Conservation (phyloP, 2,329 filamentous ascomycete species). For the Cladosporium phlei region DNA sequence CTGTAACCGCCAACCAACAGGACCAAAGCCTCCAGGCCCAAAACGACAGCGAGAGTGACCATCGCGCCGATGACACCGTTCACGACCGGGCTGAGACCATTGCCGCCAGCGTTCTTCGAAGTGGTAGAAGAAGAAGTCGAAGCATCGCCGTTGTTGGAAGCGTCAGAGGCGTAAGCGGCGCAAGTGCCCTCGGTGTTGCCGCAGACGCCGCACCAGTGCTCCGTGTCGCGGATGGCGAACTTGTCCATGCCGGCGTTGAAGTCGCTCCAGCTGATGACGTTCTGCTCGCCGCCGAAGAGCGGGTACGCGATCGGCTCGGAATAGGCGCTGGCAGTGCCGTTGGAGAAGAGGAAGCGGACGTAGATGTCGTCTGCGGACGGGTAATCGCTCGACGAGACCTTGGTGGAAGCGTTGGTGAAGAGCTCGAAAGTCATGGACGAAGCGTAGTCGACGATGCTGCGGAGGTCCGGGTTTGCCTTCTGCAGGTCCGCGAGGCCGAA, state of each 20-base stretch:
- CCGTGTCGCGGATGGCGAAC: constrained; percentile 61
- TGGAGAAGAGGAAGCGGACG: constrained; percentile 60
- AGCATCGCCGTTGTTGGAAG: constrained; percentile 25
- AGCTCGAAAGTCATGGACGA: constrained; percentile 75
- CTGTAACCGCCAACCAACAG: constrained; percentile 54
- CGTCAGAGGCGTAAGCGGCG: constrained; percentile 40
- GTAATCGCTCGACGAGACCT: constrained; percentile 38
- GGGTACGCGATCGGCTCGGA: constrained; percentile 52
- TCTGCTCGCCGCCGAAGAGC: constrained; percentile 54
- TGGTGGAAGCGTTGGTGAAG: constrained; percentile 47
- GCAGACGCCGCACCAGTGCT: constrained; percentile 70
- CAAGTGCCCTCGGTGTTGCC: constrained; percentile 68
- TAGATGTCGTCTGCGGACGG: constrained; percentile 44
- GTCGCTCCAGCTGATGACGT: constrained; percentile 60
- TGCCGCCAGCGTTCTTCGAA: constrained; percentile 23
- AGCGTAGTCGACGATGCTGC: constrained; percentile 76
- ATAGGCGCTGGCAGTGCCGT: constrained; percentile 49
- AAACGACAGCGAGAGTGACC: constrained; percentile 61
- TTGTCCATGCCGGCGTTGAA: constrained; percentile 61
- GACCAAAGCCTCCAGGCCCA: constrained; percentile 51
- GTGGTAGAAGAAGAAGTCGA: constrained; percentile 23
- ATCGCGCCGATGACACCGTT: constrained; percentile 75
- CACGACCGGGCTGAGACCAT: constrained; percentile 62
- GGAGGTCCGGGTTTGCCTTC: constrained; percentile 58
- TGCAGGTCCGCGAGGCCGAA: constrained; percentile 55